A percentile compares a stretch with the other conserved stretches of the same genome.
Evolutionary conservation across 805 yeast species (phyloP).

Genomic region (Ascoidea tarda): DNA sequence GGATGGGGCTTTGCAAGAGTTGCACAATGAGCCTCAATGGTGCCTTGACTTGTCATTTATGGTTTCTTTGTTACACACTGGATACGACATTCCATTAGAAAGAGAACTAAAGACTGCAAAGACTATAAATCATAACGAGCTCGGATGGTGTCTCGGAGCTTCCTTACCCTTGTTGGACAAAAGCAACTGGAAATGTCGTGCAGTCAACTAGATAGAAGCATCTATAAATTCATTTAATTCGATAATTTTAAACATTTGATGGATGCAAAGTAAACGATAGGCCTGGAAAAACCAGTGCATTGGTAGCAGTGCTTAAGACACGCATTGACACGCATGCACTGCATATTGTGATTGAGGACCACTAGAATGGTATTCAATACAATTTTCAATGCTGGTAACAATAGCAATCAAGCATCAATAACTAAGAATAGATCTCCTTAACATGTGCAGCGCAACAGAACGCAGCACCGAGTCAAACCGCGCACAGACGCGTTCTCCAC

Average conservation of each 20-base stretch:
- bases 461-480: no score
- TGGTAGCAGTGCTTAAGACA: background rate
- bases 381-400: no score
- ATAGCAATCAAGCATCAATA: background rate
- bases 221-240: no score
- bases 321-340: no score
- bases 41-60: conserved; percentile 87
- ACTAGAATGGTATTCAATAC: background rate
- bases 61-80: conserved; percentile 83
- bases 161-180: conserved; percentile 77
- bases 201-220: background rate
- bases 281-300: no score
- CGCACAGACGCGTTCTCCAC: no score
- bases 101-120: conserved; percentile 90
- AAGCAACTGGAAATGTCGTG: conserved; percentile 54
- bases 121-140: conserved; percentile 75
- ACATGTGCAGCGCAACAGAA: no score
- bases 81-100: conserved; percentile 83
- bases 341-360: background rate
- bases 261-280: no score
- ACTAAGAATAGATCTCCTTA: no score
- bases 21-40: conserved; percentile 80
- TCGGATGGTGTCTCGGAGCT: conserved; percentile 99
- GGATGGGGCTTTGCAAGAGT: conserved; percentile 49
- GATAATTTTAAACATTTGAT: no score